These are phyloP conservation scores for Pistacia integerrima DNA, from an alignment of 345 rosid genomes.

Conservation along the genomic window DNA sequence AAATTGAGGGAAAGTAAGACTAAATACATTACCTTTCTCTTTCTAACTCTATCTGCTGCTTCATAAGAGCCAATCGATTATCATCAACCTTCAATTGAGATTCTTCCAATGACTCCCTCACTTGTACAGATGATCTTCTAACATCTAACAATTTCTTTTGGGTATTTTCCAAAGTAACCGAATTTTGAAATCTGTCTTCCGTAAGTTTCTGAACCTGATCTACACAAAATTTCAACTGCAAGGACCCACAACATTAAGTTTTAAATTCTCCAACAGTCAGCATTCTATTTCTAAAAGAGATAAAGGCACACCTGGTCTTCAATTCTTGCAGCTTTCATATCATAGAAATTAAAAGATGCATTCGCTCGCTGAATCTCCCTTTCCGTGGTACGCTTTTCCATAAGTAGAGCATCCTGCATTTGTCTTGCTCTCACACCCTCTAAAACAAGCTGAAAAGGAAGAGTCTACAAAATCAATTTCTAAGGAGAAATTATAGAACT, in stretches of 20 bases:
- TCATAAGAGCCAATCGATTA: constrained; percentile 51
- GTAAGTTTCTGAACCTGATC: constrained; percentile 77
- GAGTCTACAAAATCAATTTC: constrained; percentile 23
- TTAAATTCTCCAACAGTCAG: not conserved
- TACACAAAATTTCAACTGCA: constrained; percentile 71
- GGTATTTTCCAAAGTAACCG: constrained; percentile 48
- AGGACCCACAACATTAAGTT: constrained; percentile 18
- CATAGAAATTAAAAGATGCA: constrained; percentile 62
- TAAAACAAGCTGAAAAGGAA: constrained; percentile 70
- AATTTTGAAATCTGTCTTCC: constrained; percentile 63
- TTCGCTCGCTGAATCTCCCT: constrained; percentile 75
- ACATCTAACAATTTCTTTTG: constrained; percentile 66
- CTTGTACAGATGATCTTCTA: constrained; percentile 59
- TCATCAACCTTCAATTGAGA: constrained; percentile 62
- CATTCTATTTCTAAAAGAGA: not conserved
- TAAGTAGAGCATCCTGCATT: constrained; percentile 56
- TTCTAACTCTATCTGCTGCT: constrained; percentile 65
- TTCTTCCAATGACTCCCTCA: constrained; percentile 64
- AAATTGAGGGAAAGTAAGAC: not conserved
- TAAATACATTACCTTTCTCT: constrained; percentile 61
- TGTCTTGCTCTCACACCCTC: constrained; percentile 84
- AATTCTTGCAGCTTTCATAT: constrained; percentile 66
- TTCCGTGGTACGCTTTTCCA: constrained; percentile 62
- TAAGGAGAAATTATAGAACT: constrained; percentile 2
- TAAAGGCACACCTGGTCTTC: constrained; percentile 77